Evolutionary conservation across 306 rosid species (phyloP), one percentile per base, ranked within the genome.

Genomic region (Chamaecrista fasciculata): DNA sequence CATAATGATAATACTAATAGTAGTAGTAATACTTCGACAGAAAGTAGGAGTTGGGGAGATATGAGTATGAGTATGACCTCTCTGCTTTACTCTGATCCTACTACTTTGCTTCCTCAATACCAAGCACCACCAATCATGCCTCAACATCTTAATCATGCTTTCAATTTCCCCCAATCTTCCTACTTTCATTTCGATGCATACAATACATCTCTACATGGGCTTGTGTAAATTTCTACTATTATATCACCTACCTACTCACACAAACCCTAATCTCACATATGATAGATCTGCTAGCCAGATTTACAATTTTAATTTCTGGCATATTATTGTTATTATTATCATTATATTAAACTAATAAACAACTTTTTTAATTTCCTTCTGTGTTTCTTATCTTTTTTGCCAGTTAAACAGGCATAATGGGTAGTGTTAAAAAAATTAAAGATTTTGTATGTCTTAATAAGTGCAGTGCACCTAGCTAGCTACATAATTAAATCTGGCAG

Each of bases 31-130:
- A 72, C 57, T 29, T 80, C 81, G 42, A 78, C 72, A 11, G 93
- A 86, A 69, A 91, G 89, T 65, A 76, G 51, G 20, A 72, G 82
- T 40, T 87, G 90, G 93, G 91, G 80, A 48, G 96, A 83, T 67
- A 85, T 28, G 2, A 33, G 36, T n/a, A n/a, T n/a, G n/a, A n/a
- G 5, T 33, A 33, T 87, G 67, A 84, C 59, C 67, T 83, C 89
- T 61, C 63, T 80, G 72, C 84, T 74, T 77, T 70, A 76, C 80
- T 74, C 89, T 23, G n/a, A n/a, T n/a, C n/a, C n/a, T n/a, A 79
- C 78, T 11, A n/a, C 29, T 48, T 33, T 84, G 78, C 81, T 82
- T 72, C 83, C 89, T 66, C 71, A 82, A 48, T 61, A 26, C 46
- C 67, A 63, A 21, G 69, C 9, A 65, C 31, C 51, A 21, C 6